phyloP scores from a whole-genome alignment of 495 filamentous ascomycete species.

The Aspergillus taichungensis region DNA sequence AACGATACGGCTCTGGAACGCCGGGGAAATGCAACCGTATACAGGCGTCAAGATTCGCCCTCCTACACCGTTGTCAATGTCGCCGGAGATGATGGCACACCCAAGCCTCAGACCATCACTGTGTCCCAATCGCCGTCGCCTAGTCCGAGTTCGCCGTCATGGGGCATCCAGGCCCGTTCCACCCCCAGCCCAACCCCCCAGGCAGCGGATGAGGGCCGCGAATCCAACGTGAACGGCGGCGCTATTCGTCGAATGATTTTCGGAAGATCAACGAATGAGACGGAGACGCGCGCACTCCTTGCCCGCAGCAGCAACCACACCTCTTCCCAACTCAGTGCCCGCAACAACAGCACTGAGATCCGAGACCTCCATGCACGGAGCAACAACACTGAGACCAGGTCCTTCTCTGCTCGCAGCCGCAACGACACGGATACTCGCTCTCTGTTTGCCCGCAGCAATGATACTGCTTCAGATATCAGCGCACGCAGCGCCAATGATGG shows the following conservation, averaged over 20 bases:
- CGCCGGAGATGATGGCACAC: conserved; percentile 23
- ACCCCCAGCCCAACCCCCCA: too few species aligned
- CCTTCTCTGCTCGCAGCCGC: background rate
- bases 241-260: too few species aligned
- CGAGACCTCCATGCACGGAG: background rate
- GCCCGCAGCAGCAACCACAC: background rate
- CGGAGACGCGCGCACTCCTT: too few species aligned
- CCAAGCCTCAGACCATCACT: conserved; percentile 24
- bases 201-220: background rate
- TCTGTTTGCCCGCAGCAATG: conserved; percentile 1
- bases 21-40: conserved; percentile 10
- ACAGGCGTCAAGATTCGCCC: too few species aligned
- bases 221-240: background rate
- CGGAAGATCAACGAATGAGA: too few species aligned
- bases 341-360: background rate
- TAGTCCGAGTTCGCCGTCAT: conserved; percentile 26
- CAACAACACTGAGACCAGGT: background rate
- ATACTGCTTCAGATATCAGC: background rate
- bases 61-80: conserved; percentile 43
- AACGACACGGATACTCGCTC: background rate
- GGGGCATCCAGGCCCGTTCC: background rate
- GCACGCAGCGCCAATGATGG: conserved; percentile 6
- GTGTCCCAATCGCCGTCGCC: conserved; percentile 21
- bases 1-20: conserved; percentile 19
- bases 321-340: background rate